phyloP scores from a whole-genome alignment of 768 basidiomycete genomes.

The Tricholoma bakamatsutake region DNA sequence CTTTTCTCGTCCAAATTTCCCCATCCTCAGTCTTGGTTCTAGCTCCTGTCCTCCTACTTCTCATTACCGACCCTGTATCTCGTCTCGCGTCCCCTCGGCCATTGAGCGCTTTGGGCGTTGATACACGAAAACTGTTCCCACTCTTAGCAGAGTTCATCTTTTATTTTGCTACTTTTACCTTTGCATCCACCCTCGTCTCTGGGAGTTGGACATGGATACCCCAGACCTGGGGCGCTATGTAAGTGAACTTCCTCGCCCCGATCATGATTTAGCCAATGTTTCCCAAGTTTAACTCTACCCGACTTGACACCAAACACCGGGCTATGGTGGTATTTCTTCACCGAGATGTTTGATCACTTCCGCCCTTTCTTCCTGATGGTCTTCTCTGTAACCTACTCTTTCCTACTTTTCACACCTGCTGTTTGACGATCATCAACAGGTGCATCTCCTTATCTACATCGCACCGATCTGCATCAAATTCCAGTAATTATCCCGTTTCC shows the following conservation, averaged over 20 bases:
- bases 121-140: slow-evolving; percentile 25
- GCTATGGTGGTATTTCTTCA: slow-evolving; percentile 99
- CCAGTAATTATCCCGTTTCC: slow-evolving; percentile 42
- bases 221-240: slow-evolving; percentile 87
- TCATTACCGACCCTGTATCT: slow-evolving; percentile 57
- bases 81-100: slow-evolving; percentile 57
- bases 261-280: slow-evolving; percentile 2
- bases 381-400: slow-evolving; percentile 63
- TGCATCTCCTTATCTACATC: slow-evolving; percentile 80
- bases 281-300: slow-evolving; percentile 64
- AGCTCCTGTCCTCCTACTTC: slow-evolving; percentile 58
- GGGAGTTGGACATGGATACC: slow-evolving; percentile 65
- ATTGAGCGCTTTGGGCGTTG: slow-evolving; percentile 24
- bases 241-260: slow-evolving; percentile 17
- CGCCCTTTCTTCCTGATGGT: slow-evolving; percentile 92
- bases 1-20: slow-evolving; percentile 67
- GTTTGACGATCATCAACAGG: slow-evolving; percentile 31
- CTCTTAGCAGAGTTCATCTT: slow-evolving; percentile 43
- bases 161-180: slow-evolving; percentile 44
- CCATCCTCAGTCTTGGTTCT: slow-evolving; percentile 66
- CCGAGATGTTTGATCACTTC: slow-evolving; percentile 99
- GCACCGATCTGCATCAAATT: slow-evolving; percentile 86
- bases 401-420: not conserved
- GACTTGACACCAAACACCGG: slow-evolving; percentile 94
- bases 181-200: slow-evolving; percentile 48